Percentiles rank a stretch among this genome's conserved stretches.
These are phyloP conservation scores for Achaetomiella virescens DNA, from an alignment of 495 filamentous ascomycete species.

Conservation along the genomic window DNA sequence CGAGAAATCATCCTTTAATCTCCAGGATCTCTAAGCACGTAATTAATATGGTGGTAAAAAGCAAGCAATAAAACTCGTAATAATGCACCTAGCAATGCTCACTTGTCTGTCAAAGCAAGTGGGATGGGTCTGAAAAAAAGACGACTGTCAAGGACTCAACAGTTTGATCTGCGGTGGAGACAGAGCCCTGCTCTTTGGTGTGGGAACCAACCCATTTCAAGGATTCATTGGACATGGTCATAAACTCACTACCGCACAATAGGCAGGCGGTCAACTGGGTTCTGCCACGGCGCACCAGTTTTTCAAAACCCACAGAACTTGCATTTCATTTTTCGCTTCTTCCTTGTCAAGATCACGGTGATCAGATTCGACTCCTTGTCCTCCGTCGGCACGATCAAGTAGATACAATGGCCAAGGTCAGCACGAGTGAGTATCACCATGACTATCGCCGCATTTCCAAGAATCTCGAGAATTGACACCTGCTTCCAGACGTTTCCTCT, in stretches of 20 bases:
- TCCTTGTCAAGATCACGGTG: slow-evolving; percentile 28
- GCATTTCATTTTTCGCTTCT: slow-evolving; percentile 11
- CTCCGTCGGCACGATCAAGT: slow-evolving; percentile 26
- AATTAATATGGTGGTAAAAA: no score
- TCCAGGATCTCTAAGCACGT: no score
- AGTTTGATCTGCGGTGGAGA: no score
- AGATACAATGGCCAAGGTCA: slow-evolving; percentile 34
- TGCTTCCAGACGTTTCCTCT: slow-evolving; percentile 38
- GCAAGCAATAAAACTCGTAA: no score
- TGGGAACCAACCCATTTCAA: not conserved
- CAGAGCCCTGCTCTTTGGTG: no score
- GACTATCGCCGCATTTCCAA: not conserved
- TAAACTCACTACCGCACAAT: not conserved
- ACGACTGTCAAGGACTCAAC: no score
- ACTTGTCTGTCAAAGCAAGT: no score
- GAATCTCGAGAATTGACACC: slow-evolving; percentile 13
- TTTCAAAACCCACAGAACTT: slow-evolving; percentile 18
- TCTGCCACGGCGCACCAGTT: slow-evolving; percentile 18
- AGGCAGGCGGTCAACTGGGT: slow-evolving; percentile 19
- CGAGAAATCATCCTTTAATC: no score
- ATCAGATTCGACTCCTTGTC: slow-evolving; percentile 26
- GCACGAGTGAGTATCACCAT: slow-evolving; percentile 20
- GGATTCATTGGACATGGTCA: not conserved
- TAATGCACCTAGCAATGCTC: no score
- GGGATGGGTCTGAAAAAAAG: no score